Evolutionary conservation across 192 early-diverging fungal genomes (phyloP).

Genomic region (Umbelopsis vinacea): DNA sequence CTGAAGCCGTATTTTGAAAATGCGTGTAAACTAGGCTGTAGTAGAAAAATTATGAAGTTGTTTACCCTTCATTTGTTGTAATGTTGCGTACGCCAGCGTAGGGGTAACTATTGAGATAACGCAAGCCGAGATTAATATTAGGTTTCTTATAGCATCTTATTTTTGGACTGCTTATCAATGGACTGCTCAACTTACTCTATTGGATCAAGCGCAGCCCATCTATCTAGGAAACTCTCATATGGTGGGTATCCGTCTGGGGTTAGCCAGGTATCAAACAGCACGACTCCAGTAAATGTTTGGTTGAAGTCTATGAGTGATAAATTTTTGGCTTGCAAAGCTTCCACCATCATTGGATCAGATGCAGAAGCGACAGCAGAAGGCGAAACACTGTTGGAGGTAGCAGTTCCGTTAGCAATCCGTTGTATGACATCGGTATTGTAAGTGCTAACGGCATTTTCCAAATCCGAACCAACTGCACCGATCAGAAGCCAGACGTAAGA

Average conservation of each 20-base stretch:
- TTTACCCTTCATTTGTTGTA: conserved; percentile 51
- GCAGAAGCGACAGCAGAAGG: not conserved
- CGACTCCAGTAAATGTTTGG: conserved; percentile 37
- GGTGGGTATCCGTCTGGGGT: conserved; percentile 48
- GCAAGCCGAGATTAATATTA: not conserved
- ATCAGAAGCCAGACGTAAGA: conserved; percentile 52
- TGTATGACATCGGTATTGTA: conserved; percentile 21
- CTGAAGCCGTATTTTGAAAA: no score
- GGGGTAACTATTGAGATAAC: conserved; percentile 35
- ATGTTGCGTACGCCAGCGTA: conserved; percentile 51
- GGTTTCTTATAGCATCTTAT: not conserved
- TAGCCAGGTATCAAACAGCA: conserved; percentile 53
- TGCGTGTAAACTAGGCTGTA: no score
- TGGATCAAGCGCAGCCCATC: conserved; percentile 46
- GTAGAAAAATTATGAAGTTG: not conserved
- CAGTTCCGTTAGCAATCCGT: not conserved
- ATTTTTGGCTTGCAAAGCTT: conserved; percentile 12
- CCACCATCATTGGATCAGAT: conserved; percentile 3
- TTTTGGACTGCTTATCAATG: no score
- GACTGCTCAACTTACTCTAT: conserved; percentile 29
- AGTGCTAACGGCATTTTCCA: conserved; percentile 22
- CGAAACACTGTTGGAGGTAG: not conserved
- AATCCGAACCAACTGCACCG: conserved; percentile 38
- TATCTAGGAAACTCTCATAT: conserved; percentile 49
- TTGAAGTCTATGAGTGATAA: conserved; percentile 34